phyloP scores from a whole-genome alignment of 306 rosid genomes.

The Cucurbita moschata region DNA sequence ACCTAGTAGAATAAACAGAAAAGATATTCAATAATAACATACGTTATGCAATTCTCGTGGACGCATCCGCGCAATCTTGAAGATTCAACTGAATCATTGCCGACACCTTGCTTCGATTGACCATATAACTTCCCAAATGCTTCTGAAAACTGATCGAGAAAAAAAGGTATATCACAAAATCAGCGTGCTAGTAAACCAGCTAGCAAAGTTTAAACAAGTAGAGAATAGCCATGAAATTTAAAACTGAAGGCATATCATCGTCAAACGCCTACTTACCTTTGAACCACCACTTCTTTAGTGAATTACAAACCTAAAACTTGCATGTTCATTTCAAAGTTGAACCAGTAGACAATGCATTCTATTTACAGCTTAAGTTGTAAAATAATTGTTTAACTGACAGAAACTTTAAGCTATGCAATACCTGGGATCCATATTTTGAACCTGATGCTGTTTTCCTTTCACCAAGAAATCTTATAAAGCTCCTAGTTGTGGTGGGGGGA shows the following conservation, averaged over 20 bases:
- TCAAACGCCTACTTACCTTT: neutral
- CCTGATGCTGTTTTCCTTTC: conserved; percentile 59
- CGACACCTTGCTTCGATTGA: conserved; percentile 48
- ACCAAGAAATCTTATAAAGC: conserved; percentile 68
- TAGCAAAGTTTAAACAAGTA: neutral
- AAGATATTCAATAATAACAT: conserved; percentile 9
- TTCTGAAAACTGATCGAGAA: conserved; percentile 52
- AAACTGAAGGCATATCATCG: neutral
- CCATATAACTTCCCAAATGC: conserved; percentile 88
- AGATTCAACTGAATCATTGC: conserved; percentile 51
- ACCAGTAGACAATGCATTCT: neutral
- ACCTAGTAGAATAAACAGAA: conserved; percentile 4
- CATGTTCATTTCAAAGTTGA: neutral
- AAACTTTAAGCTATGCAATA: conserved; percentile 3
- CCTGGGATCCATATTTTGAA: conserved; percentile 73
- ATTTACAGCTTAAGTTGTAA: neutral
- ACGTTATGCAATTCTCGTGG: conserved; percentile 91
- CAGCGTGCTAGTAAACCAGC: neutral
- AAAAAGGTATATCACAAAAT: neutral
- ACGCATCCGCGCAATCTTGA: conserved; percentile 52
- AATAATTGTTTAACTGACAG: neutral
- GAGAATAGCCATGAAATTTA: neutral
- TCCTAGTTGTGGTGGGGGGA: conserved; percentile 26
- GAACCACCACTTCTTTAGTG: neutral
- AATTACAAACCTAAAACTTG: neutral